Evolutionary conservation across 768 basidiomycete species (phyloP).

Genomic region (Mycena leptocephala): DNA sequence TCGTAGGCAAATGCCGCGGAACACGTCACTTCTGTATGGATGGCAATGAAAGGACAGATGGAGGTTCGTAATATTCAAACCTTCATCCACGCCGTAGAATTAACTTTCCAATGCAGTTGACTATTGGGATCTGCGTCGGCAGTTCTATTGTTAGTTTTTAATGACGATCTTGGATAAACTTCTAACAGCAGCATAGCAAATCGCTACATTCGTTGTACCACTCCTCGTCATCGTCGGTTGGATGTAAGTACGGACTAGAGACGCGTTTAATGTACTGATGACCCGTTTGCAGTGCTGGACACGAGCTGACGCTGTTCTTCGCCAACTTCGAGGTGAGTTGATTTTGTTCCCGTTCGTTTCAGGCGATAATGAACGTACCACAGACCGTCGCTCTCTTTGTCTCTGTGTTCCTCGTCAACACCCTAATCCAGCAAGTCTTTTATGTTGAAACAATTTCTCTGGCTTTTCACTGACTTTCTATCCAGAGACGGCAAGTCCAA

Average conservation of each 20-base stretch:
- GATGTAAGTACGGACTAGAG: slow-evolving; percentile 68
- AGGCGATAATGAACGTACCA: background rate
- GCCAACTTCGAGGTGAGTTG: slow-evolving; percentile 83
- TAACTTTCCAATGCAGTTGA: slow-evolving; percentile 59
- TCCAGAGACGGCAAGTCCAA: slow-evolving; percentile 87
- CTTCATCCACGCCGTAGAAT: background rate
- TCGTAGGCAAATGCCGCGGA: slow-evolving; percentile 86
- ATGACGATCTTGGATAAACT: background rate
- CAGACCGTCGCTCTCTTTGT: slow-evolving; percentile 88
- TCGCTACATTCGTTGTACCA: slow-evolving; percentile 89
- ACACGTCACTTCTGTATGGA: slow-evolving; percentile 90
- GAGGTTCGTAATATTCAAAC: slow-evolving; percentile 47
- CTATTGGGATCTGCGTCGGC: slow-evolving; percentile 86
- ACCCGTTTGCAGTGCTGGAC: slow-evolving; percentile 64
- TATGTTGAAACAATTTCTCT: background rate
- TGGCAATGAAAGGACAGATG: slow-evolving; percentile 84
- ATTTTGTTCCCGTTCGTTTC: slow-evolving; percentile 1
- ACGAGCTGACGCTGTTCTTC: slow-evolving; percentile 87
- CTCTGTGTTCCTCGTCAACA: slow-evolving; percentile 90
- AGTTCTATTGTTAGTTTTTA: slow-evolving; percentile 79
- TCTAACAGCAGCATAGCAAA: slow-evolving; percentile 69
- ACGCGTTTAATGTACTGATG: slow-evolving; percentile 22
- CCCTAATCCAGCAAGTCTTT: slow-evolving; percentile 76
- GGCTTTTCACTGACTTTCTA: slow-evolving; percentile 14
- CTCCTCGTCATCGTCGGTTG: slow-evolving; percentile 92